Evolutionary conservation across 768 basidiomycete species (phyloP).

Genomic region (Pisolithus sp.): DNA sequence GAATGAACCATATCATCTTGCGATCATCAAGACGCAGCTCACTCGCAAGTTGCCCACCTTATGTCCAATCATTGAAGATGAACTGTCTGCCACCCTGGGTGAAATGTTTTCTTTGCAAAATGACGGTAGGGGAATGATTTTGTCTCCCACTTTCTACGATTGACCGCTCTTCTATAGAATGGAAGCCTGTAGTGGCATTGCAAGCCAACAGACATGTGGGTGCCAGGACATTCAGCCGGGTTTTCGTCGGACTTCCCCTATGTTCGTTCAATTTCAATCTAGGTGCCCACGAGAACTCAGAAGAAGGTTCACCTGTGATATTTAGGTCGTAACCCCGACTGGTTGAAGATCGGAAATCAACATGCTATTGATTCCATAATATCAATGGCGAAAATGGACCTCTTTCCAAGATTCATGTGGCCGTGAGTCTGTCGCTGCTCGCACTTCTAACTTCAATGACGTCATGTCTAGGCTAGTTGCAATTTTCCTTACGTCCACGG

Average conservation of each 20-base stretch:
- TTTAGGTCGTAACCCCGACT: conserved; percentile 33
- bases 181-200: conserved; percentile 27
- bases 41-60: conserved; percentile 33
- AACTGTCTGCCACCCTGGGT: conserved; percentile 35
- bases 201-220: conserved; percentile 28
- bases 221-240: conserved; percentile 36
- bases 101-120: conserved; percentile 26
- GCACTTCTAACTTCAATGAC: background rate
- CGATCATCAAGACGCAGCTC: conserved; percentile 22
- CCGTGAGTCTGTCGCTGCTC: conserved; percentile 16
- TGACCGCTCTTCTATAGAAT: conserved; percentile 25
- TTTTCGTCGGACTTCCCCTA: conserved; percentile 42
- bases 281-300: background rate
- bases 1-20: conserved; percentile 22
- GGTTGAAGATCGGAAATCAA: conserved; percentile 20
- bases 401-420: conserved; percentile 29
- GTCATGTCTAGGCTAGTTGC: conserved; percentile 12
- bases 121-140: conserved; percentile 5
- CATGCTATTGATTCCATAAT: conserved; percentile 23
- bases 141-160: background rate
- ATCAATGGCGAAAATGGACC: conserved; percentile 13
- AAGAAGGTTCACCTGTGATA: background rate
- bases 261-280: conserved; percentile 26
- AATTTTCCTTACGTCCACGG: conserved; percentile 6
- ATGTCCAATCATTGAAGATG: conserved; percentile 39